phyloP scores from a whole-genome alignment of 2,329 filamentous ascomycete species.

The Magnaporthiopsis poae region DNA sequence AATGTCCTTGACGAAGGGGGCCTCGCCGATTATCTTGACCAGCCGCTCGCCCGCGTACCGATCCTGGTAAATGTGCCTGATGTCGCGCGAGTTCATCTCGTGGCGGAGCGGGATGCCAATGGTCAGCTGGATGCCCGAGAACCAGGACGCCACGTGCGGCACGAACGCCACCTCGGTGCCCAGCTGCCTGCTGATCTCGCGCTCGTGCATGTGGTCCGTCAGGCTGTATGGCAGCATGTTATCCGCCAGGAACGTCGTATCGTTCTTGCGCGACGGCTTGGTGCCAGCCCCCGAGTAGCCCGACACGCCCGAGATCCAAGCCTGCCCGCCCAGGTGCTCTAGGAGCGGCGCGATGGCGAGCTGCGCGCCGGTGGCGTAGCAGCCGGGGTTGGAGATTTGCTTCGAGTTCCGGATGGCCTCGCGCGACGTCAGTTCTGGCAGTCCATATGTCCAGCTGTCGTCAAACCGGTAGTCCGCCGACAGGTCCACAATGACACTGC shows the following conservation, averaged over 20 bases:
- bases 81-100: slow-evolving; percentile 80
- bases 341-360: slow-evolving; percentile 77
- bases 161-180: slow-evolving; percentile 68
- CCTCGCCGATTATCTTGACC: slow-evolving; percentile 82
- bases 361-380: slow-evolving; percentile 89
- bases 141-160: slow-evolving; percentile 93
- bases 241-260: slow-evolving; percentile 69
- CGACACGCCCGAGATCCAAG: slow-evolving; percentile 80
- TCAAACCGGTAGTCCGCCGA: slow-evolving; percentile 97
- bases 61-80: slow-evolving; percentile 90
- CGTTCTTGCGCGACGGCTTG: slow-evolving; percentile 89
- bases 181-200: slow-evolving; percentile 74
- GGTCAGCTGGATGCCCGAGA: slow-evolving; percentile 87
- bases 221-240: slow-evolving; percentile 87
- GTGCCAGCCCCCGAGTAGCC: slow-evolving; percentile 93
- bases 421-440: slow-evolving; percentile 75
- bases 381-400: slow-evolving; percentile 85
- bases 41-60: slow-evolving; percentile 92
- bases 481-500: slow-evolving; percentile 80
- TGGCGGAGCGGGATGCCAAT: slow-evolving; percentile 82
- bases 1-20: slow-evolving; percentile 77
- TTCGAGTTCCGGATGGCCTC: slow-evolving; percentile 66
- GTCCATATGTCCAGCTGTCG: slow-evolving; percentile 73
- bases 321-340: slow-evolving; percentile 63
- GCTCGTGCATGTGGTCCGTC: slow-evolving; percentile 91